Evolutionary conservation across 2,329 filamentous ascomycete genomes (phyloP), one percentile per base, ranked within the genome.

Genomic region (Colletotrichum chrysophilum): DNA sequence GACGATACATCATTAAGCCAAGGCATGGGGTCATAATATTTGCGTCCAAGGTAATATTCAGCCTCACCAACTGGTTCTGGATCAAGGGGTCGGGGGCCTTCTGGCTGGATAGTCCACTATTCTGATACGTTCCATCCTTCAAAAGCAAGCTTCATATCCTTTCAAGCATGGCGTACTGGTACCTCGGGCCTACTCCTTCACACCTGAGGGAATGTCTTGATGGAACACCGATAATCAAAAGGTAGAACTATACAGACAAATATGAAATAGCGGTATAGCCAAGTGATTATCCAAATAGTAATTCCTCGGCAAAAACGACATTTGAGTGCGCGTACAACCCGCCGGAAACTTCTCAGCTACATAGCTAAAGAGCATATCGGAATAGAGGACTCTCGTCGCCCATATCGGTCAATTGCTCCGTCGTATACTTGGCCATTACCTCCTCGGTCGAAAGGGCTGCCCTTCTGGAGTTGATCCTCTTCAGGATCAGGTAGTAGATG

Each of bases 251-350:
- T 5, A 10, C 9, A 43, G 38, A n/a, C 18, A n/a, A 12, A 1
- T 3, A n/a, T 0, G 38, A 43, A 43, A 2, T n/a, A 1, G 8
- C 16, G 18, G 2, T 18, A 18, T 3, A n/a, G 38, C 18, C 16
- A 43, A n/a, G 7, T 10, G 16, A 43, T 43, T 18, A 43, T 43
- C 16, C 38, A 4, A 2, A n/a, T 5, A 6, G 3, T 43, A 12
- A 2, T n/a, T 43, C 5, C 16, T 14, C 4, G 38, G 36, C 16
- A 38, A 38, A 38, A 38, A 4, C 16, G 36, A 38, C 16, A 9
- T 3, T 38, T 38, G 16, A 38, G 7, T 38, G 36, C 36, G 16
- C 36, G 4, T 18, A 38, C 36, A 5, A 18, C 4, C 36, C 1
- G 36, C 36, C 16, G 5, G 36, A 38, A 18, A 18, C 36, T 2